Conservation (phyloP, 2,329 filamentous ascomycete species). For the Tolypocladium nubicola region DNA sequence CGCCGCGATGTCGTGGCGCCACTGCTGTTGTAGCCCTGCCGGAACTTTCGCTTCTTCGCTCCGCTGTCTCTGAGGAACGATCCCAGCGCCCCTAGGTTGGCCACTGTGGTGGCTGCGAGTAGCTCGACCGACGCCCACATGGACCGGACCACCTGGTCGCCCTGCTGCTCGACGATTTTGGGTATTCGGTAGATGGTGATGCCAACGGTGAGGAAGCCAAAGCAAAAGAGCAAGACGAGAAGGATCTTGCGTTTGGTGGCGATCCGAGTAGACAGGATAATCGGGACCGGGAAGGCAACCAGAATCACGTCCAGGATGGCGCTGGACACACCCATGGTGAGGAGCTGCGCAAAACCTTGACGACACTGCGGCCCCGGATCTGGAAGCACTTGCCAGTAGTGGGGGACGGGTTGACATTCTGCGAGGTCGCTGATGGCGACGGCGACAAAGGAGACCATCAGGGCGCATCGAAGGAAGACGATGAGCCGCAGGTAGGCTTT, state of each 20-base stretch:
- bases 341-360: slow-evolving; percentile 74
- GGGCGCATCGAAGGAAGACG: slow-evolving; percentile 61
- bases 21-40: slow-evolving; percentile 24
- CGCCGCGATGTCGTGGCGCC: not conserved
- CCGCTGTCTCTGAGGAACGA: slow-evolving; percentile 88
- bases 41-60: slow-evolving; percentile 80
- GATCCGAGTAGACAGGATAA: slow-evolving; percentile 75
- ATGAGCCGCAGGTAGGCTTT: slow-evolving; percentile 63
- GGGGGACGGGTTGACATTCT: slow-evolving; percentile 68
- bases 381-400: slow-evolving; percentile 72
- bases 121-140: slow-evolving; percentile 89
- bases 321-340: slow-evolving; percentile 81
- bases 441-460: slow-evolving; percentile 66
- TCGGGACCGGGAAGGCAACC: slow-evolving; percentile 79
- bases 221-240: slow-evolving; percentile 69
- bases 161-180: slow-evolving; percentile 58
- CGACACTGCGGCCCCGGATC: slow-evolving; percentile 81
- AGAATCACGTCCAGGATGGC: slow-evolving; percentile 82
- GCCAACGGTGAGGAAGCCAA: slow-evolving; percentile 67
- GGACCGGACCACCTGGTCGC: slow-evolving; percentile 77
- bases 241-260: slow-evolving; percentile 66
- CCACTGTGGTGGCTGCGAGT: slow-evolving; percentile 74
- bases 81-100: slow-evolving; percentile 82
- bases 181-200: slow-evolving; percentile 74
- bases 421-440: slow-evolving; percentile 71